Percentiles rank a stretch among this genome's conserved stretches.
Evolutionary conservation across 2,329 filamentous ascomycete genomes (phyloP).

Genomic region (Fusarium liriodendri): DNA sequence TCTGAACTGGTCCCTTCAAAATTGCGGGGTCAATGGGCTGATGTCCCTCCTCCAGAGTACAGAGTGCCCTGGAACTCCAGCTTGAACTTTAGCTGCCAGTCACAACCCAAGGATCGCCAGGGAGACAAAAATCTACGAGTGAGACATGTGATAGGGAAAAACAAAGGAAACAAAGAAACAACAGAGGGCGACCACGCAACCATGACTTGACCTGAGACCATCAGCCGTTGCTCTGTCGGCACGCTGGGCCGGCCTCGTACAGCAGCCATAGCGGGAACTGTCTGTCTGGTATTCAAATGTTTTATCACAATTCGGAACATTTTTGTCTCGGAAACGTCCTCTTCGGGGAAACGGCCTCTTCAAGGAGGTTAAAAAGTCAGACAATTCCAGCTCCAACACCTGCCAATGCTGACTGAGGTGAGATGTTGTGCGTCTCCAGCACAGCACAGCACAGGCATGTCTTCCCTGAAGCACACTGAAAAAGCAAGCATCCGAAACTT

Average conservation of each 20-base stretch:
- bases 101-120: not conserved
- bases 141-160: conserved; percentile 9
- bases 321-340: conserved; percentile 26
- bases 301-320: conserved; percentile 2
- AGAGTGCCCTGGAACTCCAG: not conserved
- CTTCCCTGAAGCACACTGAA: not conserved
- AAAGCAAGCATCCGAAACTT: conserved; percentile 30
- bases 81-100: not conserved
- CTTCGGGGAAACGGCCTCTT: conserved; percentile 9
- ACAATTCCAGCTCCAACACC: conserved; percentile 23
- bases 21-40: conserved; percentile 8
- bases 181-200: conserved; percentile 7
- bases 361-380: conserved; percentile 12
- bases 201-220: not conserved
- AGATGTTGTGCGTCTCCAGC: not conserved
- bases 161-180: conserved; percentile 17
- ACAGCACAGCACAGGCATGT: not conserved
- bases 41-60: not conserved
- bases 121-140: conserved; percentile 15
- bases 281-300: not conserved
- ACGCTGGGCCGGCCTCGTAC: conserved; percentile 8
- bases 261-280: not conserved
- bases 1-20: not conserved
- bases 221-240: not conserved
- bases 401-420: not conserved